These are phyloP conservation scores for Neonectria sp. DNA, from an alignment of 2,329 filamentous ascomycete species.

Conservation along the genomic window DNA sequence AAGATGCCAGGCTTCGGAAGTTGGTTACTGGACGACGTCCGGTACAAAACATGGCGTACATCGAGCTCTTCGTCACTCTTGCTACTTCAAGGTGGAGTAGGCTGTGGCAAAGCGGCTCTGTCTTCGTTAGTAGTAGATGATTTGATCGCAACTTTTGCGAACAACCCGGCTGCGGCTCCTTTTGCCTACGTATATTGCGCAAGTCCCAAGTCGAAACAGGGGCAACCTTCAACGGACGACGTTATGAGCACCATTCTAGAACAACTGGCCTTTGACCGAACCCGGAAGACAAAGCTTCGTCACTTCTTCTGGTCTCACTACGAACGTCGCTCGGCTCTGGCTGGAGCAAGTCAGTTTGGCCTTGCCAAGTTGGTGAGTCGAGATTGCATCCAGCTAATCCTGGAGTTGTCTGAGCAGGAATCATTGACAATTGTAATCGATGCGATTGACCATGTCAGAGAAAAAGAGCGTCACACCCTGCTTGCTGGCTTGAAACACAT, in stretches of 20 bases:
- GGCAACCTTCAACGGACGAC: background rate
- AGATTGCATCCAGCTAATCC: slow-evolving; percentile 23
- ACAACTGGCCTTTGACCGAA: background rate
- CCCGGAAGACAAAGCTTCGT: background rate
- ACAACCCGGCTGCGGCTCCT: background rate
- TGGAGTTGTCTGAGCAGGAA: slow-evolving; percentile 26
- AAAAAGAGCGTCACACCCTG: background rate
- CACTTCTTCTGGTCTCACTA: slow-evolving; percentile 21
- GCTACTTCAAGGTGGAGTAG: background rate
- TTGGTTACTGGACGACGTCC: background rate
- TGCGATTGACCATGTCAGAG: slow-evolving; percentile 13
- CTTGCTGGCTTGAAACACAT: slow-evolving; percentile 5
- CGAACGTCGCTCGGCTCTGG: slow-evolving; percentile 13
- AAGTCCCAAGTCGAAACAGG: background rate
- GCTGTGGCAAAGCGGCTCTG: background rate
- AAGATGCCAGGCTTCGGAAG: background rate
- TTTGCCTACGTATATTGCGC: slow-evolving; percentile 1
- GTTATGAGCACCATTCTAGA: slow-evolving; percentile 5
- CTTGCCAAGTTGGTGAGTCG: background rate
- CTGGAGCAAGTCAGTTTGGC: background rate
- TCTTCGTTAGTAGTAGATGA: background rate
- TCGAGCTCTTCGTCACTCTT: slow-evolving; percentile 6
- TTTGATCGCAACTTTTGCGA: background rate
- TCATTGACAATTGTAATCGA: slow-evolving; percentile 22
- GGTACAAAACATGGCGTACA: slow-evolving; percentile 1